Conservation (phyloP, 139 green algal genomes). For the Chlorella sp. region DNA sequence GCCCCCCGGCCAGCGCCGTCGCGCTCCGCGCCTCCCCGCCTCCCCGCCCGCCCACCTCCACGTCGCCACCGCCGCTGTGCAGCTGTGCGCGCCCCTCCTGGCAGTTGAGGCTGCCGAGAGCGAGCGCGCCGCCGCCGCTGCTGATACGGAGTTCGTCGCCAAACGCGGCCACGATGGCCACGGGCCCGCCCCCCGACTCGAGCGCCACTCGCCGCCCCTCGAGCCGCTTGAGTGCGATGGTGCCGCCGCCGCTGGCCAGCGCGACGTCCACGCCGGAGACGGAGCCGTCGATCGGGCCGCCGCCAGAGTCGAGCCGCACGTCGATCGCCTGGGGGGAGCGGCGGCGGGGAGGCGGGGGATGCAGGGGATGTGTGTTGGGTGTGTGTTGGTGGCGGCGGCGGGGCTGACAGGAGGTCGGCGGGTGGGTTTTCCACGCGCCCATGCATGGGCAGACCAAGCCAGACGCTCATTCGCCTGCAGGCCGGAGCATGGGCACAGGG, state of each 20-base stretch:
- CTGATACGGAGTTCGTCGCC: slow-evolving; percentile 7
- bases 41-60: not conserved
- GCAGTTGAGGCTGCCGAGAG: slow-evolving; percentile 15
- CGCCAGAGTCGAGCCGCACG: slow-evolving; percentile 13
- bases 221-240: slow-evolving; percentile 13
- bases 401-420: not conserved
- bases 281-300: slow-evolving; percentile 5
- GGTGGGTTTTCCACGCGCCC: not conserved
- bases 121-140: slow-evolving; percentile 6
- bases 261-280: slow-evolving; percentile 9
- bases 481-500: too few species aligned
- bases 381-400: not conserved
- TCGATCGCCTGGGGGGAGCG: not conserved
- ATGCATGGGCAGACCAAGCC: not conserved
- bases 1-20: too few species aligned
- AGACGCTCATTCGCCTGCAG: too few species aligned
- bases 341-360: not conserved
- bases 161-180: slow-evolving; percentile 27
- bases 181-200: not conserved
- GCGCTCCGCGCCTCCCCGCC: too few species aligned
- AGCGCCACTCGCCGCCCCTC: not conserved
- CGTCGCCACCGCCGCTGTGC: not conserved
- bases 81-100: not conserved
- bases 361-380: not conserved
- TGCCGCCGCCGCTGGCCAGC: slow-evolving; percentile 14